Percentiles rank a stretch among this genome's conserved stretches.
These are phyloP conservation scores for Didymosphaeria variabile DNA, from an alignment of 2,329 filamentous ascomycete species.

Conservation along the genomic window DNA sequence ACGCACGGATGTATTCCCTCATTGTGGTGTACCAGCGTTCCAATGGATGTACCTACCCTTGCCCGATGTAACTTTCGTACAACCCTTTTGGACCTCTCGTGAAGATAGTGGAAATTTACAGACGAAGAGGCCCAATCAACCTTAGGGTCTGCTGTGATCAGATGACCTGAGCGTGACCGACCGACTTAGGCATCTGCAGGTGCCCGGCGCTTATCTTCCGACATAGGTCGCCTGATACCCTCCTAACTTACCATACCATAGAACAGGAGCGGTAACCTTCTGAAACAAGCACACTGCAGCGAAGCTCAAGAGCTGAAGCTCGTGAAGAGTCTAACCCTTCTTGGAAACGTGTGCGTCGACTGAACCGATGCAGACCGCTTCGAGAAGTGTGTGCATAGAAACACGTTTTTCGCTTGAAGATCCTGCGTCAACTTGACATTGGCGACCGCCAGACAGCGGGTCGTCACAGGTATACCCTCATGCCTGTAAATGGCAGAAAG, in stretches of 20 bases:
- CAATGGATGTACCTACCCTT: not conserved
- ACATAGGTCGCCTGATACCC: not conserved
- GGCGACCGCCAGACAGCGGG: not conserved
- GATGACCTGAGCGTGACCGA: not conserved
- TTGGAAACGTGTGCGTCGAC: not conserved
- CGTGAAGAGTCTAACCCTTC: not conserved
- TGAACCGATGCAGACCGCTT: not conserved
- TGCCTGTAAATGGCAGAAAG: no score
- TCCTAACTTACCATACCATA: no score
- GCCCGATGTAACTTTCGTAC: not conserved
- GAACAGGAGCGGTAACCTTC: constrained; percentile 1
- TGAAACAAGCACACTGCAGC: constrained; percentile 10
- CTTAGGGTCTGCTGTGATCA: not conserved
- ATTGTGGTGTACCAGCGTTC: not conserved
- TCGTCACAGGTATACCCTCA: not conserved
- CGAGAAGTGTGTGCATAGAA: not conserved
- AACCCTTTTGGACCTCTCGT: not conserved
- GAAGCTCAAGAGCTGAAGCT: not conserved
- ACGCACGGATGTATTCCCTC: not conserved
- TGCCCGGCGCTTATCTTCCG: not conserved
- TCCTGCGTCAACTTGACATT: not conserved
- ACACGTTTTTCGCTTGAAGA: not conserved
- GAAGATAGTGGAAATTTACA: not conserved
- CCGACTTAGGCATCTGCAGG: not conserved
- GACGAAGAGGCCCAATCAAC: not conserved